Evolutionary conservation across 495 filamentous ascomycete genomes (phyloP).

Genomic region (Daldinia bambusicola): DNA sequence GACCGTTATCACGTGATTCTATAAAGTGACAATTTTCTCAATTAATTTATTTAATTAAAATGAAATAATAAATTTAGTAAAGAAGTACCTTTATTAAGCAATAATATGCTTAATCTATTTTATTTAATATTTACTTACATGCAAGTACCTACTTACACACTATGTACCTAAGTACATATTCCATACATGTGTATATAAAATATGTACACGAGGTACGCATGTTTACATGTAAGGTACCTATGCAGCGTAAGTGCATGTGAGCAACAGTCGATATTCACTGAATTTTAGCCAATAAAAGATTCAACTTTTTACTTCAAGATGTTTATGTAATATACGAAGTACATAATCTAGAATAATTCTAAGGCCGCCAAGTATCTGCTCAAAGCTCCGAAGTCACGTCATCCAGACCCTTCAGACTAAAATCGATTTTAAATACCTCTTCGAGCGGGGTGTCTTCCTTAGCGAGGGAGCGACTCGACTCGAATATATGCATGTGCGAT

Average conservation of each 20-base stretch:
- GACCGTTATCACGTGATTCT: not conserved
- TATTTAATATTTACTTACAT: too few species aligned
- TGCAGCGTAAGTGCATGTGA: not conserved
- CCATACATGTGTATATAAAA: too few species aligned
- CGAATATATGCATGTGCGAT: constrained; percentile 3
- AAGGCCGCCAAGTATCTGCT: not conserved
- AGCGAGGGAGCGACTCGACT: not conserved
- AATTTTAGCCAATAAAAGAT: not conserved
- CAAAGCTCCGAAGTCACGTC: not conserved
- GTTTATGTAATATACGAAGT: too few species aligned
- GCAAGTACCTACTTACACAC: too few species aligned
- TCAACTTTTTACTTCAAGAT: too few species aligned
- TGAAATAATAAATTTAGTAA: not conserved
- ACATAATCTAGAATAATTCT: not conserved
- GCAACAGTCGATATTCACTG: not conserved
- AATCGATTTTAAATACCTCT: constrained; percentile 3
- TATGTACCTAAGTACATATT: too few species aligned
- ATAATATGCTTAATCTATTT: not conserved
- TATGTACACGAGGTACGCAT: too few species aligned
- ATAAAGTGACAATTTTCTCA: not conserved
- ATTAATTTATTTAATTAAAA: too few species aligned
- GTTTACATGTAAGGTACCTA: too few species aligned
- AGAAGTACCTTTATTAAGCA: not conserved
- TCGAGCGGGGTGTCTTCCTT: not conserved
- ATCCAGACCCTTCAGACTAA: not conserved